Evolutionary conservation across 768 basidiomycete species (phyloP).

Genomic region (Leccinum truebloodii): DNA sequence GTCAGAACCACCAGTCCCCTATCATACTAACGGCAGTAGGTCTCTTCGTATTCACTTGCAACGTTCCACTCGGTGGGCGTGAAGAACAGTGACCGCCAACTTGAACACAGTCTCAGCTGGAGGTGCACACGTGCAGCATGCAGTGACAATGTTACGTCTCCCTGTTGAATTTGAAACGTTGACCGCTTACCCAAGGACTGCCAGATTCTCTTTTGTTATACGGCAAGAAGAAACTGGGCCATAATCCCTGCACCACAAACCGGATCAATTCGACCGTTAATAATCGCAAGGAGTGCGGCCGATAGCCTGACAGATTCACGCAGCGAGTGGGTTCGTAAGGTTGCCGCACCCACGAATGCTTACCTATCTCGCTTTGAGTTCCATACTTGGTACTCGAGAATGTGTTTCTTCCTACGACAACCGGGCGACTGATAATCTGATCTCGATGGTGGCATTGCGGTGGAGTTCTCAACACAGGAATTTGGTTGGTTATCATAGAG

Average conservation of each 20-base stretch:
- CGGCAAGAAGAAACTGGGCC: neutral
- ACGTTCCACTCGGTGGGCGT: neutral
- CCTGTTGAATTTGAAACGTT: neutral
- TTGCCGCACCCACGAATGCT: conserved; percentile 3
- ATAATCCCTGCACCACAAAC: neutral
- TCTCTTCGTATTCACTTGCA: neutral
- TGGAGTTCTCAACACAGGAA: conserved; percentile 2
- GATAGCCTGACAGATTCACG: neutral
- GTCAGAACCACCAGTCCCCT: neutral
- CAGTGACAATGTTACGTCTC: neutral
- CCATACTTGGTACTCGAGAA: neutral
- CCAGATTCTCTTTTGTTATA: neutral
- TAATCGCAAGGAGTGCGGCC: conserved; percentile 5
- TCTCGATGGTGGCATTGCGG: neutral
- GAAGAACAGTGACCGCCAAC: neutral
- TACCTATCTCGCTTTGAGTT: conserved; percentile 14
- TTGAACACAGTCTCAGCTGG: neutral
- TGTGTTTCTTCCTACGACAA: conserved; percentile 1
- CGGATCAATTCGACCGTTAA: neutral
- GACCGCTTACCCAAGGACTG: neutral
- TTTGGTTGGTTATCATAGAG: neutral
- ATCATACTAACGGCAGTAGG: neutral
- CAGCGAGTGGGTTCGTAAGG: neutral
- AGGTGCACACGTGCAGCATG: neutral
- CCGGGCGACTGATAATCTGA: conserved; percentile 5